phyloP scores from a whole-genome alignment of 2,329 filamentous ascomycete genomes.

The Trichophyton simii region DNA sequence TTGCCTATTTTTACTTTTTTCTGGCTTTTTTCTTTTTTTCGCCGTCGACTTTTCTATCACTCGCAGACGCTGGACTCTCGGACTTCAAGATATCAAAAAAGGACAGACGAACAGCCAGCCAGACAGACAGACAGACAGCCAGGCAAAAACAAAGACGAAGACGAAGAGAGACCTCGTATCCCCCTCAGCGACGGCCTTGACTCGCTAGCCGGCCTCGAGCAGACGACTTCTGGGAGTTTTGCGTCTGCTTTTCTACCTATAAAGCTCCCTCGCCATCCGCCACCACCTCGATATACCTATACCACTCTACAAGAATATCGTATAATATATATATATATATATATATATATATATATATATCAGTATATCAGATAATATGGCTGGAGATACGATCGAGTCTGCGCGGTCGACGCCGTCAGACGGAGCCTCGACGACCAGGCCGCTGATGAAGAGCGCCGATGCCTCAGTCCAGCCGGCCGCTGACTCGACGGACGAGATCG shows the following conservation, averaged over 20 bases:
- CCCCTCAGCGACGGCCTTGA: conserved; percentile 1
- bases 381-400: background rate
- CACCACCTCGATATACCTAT: background rate
- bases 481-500: too few relatives aligned
- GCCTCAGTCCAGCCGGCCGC: background rate
- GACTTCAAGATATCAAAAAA: too few relatives aligned
- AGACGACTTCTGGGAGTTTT: conserved; percentile 47
- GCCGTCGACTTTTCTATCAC: conserved; percentile 3
- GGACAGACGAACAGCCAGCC: too few relatives aligned
- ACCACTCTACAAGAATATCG: background rate
- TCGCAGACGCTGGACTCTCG: background rate
- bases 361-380: too few relatives aligned
- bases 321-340: background rate
- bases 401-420: background rate
- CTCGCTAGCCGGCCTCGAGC: conserved; percentile 1
- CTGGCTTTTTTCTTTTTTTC: background rate
- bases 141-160: too few relatives aligned
- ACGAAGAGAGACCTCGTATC: background rate
- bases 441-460: conserved; percentile 1
- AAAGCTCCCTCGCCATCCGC: conserved; percentile 33
- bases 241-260: conserved; percentile 36
- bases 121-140: too few relatives aligned
- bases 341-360: background rate
- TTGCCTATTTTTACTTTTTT: background rate
- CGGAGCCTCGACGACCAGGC: background rate